Base-by-base conservation (phyloP, 202 grass and related monocot genomes). In the Thinopyrum obtusiflorum region DNA sequence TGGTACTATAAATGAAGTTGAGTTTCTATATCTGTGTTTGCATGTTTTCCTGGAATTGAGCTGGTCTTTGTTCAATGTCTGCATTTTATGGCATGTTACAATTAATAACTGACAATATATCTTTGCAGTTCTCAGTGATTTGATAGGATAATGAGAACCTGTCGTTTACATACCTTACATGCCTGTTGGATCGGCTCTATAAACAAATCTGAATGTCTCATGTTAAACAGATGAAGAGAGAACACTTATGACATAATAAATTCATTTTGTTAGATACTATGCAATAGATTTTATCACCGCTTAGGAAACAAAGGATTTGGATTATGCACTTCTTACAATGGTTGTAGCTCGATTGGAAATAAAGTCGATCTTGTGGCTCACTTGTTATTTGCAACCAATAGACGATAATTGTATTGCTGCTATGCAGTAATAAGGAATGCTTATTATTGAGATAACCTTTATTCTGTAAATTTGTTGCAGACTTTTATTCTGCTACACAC, bases 401-500 rank as follows among this genome's bases (percentile, higher is more conserved):
- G 29, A 67, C 0, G 15, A 29, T 67, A 82, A 55, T 42, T 10
- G 14, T 67, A 33, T 17, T 75, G 13, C 44, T 66, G 44, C 44
- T 60, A 20, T 74, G 24, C 61, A 76, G 7, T 67, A 75, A 77
- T 79, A 81, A 62, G 27, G 62, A 69, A 61, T 51, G 61, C 29
- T 15, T 15, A 47, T 44, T 44, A 26, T 4, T 75, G 13, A 47
- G 18, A 51, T 31, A 2, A 68, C 5, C 9, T 23, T 69, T 85
- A 55, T 12, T 10, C 65, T 51, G 26, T 80, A 5, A 11, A 18
- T 31, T 36, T 62, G 32, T 77, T 68, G 35, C 35, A 64, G 40
- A 61, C 36, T 82, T 82, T 82, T 72, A 82, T 86, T 83, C 37
- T 70, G 36, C 49, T 68, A 51, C 17, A 67, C 2, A 36, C 20